Conservation (phyloP, 2,329 filamentous ascomycete species). For the Penicillium sp. region DNA sequence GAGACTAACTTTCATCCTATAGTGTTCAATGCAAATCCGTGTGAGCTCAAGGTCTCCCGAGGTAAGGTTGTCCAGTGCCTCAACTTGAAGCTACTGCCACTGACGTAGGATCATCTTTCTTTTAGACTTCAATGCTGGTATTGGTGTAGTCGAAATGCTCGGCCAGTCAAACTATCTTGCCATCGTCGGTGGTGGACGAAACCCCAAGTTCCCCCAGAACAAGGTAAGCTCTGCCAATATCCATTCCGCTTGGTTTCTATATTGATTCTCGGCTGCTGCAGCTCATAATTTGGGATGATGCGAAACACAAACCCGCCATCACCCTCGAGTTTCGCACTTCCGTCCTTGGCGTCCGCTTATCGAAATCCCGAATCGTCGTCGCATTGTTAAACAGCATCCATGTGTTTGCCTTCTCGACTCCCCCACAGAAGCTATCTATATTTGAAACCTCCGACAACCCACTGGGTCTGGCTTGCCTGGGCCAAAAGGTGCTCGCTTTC, state of each 20-base stretch:
- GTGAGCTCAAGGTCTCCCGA: slow-evolving; percentile 65
- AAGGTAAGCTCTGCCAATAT: slow-evolving; percentile 56
- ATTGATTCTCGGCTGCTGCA: slow-evolving; percentile 18
- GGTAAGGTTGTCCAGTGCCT: slow-evolving; percentile 40
- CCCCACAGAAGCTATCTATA: slow-evolving; percentile 66
- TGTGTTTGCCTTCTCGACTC: slow-evolving; percentile 75
- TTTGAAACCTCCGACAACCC: slow-evolving; percentile 88
- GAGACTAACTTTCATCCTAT: slow-evolving; percentile 18
- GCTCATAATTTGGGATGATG: slow-evolving; percentile 89
- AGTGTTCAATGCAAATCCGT: slow-evolving; percentile 75
- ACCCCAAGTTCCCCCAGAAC: slow-evolving; percentile 82
- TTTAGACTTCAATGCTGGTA: slow-evolving; percentile 74
- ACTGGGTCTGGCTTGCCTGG: slow-evolving; percentile 75
- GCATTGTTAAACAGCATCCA: slow-evolving; percentile 79
- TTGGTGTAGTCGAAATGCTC: slow-evolving; percentile 83
- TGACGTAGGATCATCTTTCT: neutral
- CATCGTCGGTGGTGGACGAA: slow-evolving; percentile 81
- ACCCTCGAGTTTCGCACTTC: slow-evolving; percentile 76
- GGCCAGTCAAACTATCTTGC: slow-evolving; percentile 83
- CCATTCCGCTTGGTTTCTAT: neutral
- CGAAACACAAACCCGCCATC: slow-evolving; percentile 71
- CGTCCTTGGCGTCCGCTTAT: slow-evolving; percentile 76
- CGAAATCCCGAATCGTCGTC: slow-evolving; percentile 73
- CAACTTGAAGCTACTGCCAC: neutral
- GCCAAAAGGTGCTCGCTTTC: slow-evolving; percentile 72